Evolutionary conservation across 176 grass and related monocot species (phyloP).

Genomic region (Rhynchospora breviuscula): DNA sequence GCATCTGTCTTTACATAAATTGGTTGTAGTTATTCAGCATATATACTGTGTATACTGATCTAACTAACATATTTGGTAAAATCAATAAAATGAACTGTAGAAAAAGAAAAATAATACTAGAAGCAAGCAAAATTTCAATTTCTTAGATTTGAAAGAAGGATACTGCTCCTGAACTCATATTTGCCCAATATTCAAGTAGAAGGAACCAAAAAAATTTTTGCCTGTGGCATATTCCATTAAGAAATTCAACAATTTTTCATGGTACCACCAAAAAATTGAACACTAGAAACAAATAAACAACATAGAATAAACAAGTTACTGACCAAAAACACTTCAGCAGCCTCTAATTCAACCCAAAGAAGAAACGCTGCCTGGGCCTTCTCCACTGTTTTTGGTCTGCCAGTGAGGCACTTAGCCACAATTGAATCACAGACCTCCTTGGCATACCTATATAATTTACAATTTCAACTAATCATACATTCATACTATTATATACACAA

Average conservation of each 20-base stretch:
- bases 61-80: neutral
- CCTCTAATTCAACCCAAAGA: constrained; percentile 91
- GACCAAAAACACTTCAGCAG: constrained; percentile 76
- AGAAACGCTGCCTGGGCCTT: constrained; percentile 87
- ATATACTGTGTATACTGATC: neutral
- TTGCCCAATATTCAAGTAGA: neutral
- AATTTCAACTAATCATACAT: constrained; percentile 21
- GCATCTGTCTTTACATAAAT: neutral
- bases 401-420: constrained; percentile 90
- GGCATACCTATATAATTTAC: constrained; percentile 44
- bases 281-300: neutral
- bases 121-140: neutral
- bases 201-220: neutral
- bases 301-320: constrained; percentile 33
- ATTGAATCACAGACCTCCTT: constrained; percentile 97
- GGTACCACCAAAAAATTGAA: neutral
- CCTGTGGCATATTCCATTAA: neutral
- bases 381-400: constrained; percentile 96
- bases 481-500: neutral
- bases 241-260: neutral
- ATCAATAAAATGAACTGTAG: neutral
- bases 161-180: neutral
- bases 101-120: neutral
- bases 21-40: neutral
- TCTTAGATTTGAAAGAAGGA: neutral